Evolutionary conservation across 176 grass and related monocot species (phyloP).

Genomic region (Aegilops sharonensis): DNA sequence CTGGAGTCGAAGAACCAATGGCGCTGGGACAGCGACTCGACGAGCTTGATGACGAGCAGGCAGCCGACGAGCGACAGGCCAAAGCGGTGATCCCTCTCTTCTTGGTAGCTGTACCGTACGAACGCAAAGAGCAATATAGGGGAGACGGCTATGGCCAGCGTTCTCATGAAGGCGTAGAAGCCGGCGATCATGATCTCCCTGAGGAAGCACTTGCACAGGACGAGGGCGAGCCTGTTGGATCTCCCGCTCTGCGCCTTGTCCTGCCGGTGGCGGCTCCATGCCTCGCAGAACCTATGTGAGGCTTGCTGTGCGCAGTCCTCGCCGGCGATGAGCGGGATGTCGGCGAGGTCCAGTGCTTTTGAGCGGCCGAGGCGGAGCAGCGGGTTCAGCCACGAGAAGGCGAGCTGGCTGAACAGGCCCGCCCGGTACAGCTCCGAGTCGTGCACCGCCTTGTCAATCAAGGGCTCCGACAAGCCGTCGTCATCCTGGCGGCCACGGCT

Average conservation of each 20-base stretch:
- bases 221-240: conserved; percentile 37
- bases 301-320: conserved; percentile 54
- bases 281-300: conserved; percentile 43
- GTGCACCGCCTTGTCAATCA: conserved; percentile 30
- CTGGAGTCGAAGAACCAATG: conserved; percentile 84
- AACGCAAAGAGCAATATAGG: conserved; percentile 73
- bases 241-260: conserved; percentile 38
- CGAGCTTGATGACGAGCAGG: conserved; percentile 60
- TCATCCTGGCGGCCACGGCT: neutral
- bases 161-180: conserved; percentile 65
- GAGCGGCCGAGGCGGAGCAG: conserved; percentile 66
- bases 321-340: conserved; percentile 60
- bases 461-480: conserved; percentile 40
- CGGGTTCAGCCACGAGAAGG: conserved; percentile 86
- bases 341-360: conserved; percentile 58
- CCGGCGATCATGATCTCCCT: conserved; percentile 57
- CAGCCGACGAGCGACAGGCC: conserved; percentile 50
- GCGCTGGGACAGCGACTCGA: conserved; percentile 77
- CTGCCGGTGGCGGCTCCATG: conserved; percentile 49
- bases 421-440: conserved; percentile 38
- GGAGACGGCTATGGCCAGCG: conserved; percentile 30
- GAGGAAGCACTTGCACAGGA: conserved; percentile 59
- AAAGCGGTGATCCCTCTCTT: conserved; percentile 34
- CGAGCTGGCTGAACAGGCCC: conserved; percentile 54
- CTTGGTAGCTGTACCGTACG: conserved; percentile 52